phyloP scores from a whole-genome alignment of 192 early-diverging fungal genomes.

The Jimgerdemannia flammicorona region DNA sequence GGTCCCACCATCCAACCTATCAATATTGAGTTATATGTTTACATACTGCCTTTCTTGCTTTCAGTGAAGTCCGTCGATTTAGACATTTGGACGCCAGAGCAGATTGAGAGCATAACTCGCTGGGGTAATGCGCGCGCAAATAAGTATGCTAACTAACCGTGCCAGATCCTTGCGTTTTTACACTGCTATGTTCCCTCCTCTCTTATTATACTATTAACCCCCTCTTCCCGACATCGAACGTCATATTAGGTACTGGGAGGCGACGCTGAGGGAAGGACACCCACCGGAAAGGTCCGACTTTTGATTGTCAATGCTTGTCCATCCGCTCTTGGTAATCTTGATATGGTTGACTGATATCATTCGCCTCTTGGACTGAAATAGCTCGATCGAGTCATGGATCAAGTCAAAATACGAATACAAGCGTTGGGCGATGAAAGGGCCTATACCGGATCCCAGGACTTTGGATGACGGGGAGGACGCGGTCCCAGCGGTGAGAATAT shows the following conservation, averaged over 20 bases:
- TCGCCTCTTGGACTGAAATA: neutral
- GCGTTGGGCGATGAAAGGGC: constrained; percentile 66
- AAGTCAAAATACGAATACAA: constrained; percentile 78
- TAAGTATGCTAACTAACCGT: constrained; percentile 37
- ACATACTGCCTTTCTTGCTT: constrained; percentile 3
- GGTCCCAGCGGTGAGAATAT: neutral
- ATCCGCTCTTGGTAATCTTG: no score
- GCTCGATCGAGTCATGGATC: constrained; percentile 71
- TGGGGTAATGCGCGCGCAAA: constrained; percentile 78
- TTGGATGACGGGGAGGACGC: constrained; percentile 28
- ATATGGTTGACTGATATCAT: no score
- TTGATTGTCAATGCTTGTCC: neutral
- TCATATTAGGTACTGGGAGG: constrained; percentile 47
- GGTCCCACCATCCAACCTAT: neutral
- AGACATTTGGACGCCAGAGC: constrained; percentile 76
- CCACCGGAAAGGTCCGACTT: constrained; percentile 30
- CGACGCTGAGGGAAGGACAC: constrained; percentile 33
- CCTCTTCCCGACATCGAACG: neutral
- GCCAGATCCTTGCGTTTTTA: neutral
- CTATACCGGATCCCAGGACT: constrained; percentile 70
- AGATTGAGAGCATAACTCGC: constrained; percentile 71
- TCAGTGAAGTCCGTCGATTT: constrained; percentile 83
- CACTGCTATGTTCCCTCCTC: neutral
- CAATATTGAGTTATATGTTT: constrained; percentile 3
- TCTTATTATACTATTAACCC: neutral